These are phyloP conservation scores for Platanthera zijinensis DNA, from an alignment of 106 monocot species.

Conservation along the genomic window DNA sequence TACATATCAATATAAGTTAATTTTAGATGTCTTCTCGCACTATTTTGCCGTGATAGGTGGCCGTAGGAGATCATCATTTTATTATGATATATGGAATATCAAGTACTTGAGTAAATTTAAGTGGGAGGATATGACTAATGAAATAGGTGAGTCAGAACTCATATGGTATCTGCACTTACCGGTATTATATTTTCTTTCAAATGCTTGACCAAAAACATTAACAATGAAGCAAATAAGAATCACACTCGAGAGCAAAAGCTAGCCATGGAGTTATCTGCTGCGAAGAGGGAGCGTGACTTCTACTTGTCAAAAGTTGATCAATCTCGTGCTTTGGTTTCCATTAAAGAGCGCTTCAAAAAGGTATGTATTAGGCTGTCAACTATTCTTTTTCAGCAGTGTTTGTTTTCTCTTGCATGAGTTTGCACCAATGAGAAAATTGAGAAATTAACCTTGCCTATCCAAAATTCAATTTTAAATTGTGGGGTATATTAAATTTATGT, in stretches of 20 bases:
- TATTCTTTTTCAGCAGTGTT: neutral
- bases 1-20: neutral
- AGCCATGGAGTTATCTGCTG: slow-evolving; percentile 85
- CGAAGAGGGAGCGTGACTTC: slow-evolving; percentile 88
- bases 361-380: slow-evolving; percentile 19
- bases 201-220: neutral
- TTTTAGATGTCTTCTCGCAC: neutral
- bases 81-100: slow-evolving; percentile 96
- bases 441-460: neutral
- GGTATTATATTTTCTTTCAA: neutral
- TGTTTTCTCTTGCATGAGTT: neutral
- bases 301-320: slow-evolving; percentile 87
- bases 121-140: slow-evolving; percentile 88
- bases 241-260: slow-evolving; percentile 69
- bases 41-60: slow-evolving; percentile 53
- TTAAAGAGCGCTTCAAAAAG: slow-evolving; percentile 73
- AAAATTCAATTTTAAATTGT: neutral
- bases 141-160: slow-evolving; percentile 44
- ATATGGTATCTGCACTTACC: neutral
- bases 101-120: slow-evolving; percentile 92
- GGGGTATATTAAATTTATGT: neutral
- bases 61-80: slow-evolving; percentile 75
- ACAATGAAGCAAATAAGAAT: slow-evolving; percentile 54
- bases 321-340: slow-evolving; percentile 48
- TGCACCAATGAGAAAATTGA: neutral